Base-by-base conservation (phyloP, 78 protist genomes). In the Polysphondylium violaceum region DNA sequence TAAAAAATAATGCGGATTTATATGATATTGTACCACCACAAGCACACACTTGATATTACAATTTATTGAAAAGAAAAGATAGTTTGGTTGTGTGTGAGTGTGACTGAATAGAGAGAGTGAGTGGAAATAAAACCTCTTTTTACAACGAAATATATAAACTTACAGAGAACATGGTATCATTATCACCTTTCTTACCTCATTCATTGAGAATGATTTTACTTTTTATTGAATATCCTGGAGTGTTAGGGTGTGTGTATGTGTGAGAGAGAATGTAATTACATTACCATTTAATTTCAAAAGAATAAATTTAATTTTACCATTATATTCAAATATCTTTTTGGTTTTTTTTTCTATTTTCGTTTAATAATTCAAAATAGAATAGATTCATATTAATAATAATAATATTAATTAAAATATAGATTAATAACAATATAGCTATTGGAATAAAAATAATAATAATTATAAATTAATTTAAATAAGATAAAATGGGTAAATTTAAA, bases 401-500 rank as follows among this genome's bases (percentile, higher is more conserved):
- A 33, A 61, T 61, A 61, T 27, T 4, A 16, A 29, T 61, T 33
- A 33, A 61, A 3, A 29, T 9, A 61, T 12, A 29, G 11, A 47
- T 14, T 14, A n/a, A n/a, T n/a, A n/a, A n/a, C n/a, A n/a, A n/a
- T n/a, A n/a, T n/a, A 50, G 55, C 12, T 50, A 12, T 16, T 16
- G 25, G 55, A 58, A 58, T 27, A 65, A 65, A 65, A 40, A 65
- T n/a, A 40, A 40, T n/a, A 6, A 67, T 11, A 25, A 17, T 31
- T 33, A 47, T 41, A 27, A 47, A 47, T 29, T 9, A n/a, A 68
- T 17, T 47, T 3, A 40, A 25, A 23, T 68, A 4, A 69, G 25
- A 31, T 29, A 31, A 71, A 71, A 74, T 36, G 67, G 64, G 50
- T 29, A 55, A 55, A 36, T 25, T 50, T 23, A 59, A 47, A 55